A percentile compares a stretch with the other conserved stretches of the same genome.
Conservation (phyloP, 1,284 basidiomycete genomes). For the Afroboletus lepidellus region DNA sequence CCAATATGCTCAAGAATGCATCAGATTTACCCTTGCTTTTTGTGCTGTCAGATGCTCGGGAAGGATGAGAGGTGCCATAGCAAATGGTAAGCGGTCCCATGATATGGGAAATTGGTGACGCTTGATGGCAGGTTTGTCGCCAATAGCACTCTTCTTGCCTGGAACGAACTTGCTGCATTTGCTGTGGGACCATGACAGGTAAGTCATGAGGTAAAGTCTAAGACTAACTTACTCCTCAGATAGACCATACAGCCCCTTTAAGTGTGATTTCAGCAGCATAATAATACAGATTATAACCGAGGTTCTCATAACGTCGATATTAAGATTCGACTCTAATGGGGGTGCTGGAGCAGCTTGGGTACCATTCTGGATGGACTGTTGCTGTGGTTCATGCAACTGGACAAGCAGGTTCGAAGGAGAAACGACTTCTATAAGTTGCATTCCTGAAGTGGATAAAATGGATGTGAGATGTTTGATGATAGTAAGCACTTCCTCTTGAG, state of each 20-base stretch:
- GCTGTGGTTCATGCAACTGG: conserved; percentile 48
- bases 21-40: conserved; percentile 49
- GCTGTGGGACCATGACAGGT: conserved; percentile 39
- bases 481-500: conserved; percentile 87
- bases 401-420: conserved; percentile 68
- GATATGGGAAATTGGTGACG: conserved; percentile 60
- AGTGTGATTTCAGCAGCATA: conserved; percentile 80
- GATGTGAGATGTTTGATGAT: conserved; percentile 81
- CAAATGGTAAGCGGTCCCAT: conserved; percentile 74
- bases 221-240: conserved; percentile 73
- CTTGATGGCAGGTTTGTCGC: conserved; percentile 75
- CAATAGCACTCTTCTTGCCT: conserved; percentile 83
- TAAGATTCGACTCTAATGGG: conserved; percentile 16
- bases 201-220: conserved; percentile 2
- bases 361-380: conserved; percentile 14
- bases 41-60: conserved; percentile 58
- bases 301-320: conserved; percentile 52
- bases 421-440: conserved; percentile 70
- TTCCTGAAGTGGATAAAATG: conserved; percentile 81
- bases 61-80: conserved; percentile 54
- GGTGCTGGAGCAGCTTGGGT: background rate
- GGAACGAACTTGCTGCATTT: conserved; percentile 85
- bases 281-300: conserved; percentile 79
- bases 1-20: background rate
- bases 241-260: conserved; percentile 78